These are phyloP conservation scores for Dichotomopilus funicola DNA, from an alignment of 2,329 filamentous ascomycete species.

Conservation along the genomic window DNA sequence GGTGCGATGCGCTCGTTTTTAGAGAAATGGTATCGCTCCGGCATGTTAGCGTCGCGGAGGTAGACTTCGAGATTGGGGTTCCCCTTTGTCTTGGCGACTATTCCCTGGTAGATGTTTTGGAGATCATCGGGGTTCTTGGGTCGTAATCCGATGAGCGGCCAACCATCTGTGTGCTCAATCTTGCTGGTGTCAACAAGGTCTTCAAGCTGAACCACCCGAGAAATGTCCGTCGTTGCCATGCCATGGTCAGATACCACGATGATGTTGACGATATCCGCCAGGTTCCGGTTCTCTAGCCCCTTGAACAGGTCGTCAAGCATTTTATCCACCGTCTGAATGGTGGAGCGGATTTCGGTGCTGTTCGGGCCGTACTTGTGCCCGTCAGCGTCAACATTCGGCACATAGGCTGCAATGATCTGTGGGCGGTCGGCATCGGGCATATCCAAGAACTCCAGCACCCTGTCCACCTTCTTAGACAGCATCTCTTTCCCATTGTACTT, in stretches of 20 bases:
- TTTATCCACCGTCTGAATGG: constrained; percentile 70
- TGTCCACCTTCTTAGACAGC: constrained; percentile 67
- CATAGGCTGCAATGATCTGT: constrained; percentile 89
- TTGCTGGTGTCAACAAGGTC: constrained; percentile 73
- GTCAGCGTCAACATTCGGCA: constrained; percentile 82
- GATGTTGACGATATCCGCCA: constrained; percentile 86
- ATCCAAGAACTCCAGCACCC: constrained; percentile 79
- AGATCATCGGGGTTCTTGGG: constrained; percentile 66
- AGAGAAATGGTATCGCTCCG: constrained; percentile 83
- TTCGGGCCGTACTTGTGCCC: constrained; percentile 90
- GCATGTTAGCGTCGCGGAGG: constrained; percentile 81
- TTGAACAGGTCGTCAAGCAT: constrained; percentile 74
- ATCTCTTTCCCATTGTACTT: constrained; percentile 73
- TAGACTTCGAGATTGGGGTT: constrained; percentile 79
- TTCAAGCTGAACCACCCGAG: constrained; percentile 80
- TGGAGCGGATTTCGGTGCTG: constrained; percentile 78
- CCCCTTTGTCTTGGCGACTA: constrained; percentile 49
- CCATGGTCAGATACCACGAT: constrained; percentile 97
- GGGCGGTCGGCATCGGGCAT: constrained; percentile 73
- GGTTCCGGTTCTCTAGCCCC: constrained; percentile 72
- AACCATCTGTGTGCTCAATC: constrained; percentile 83
- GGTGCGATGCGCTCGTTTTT: constrained; percentile 87
- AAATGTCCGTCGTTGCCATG: constrained; percentile 86
- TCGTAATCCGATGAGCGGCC: constrained; percentile 85
- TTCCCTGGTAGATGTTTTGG: constrained; percentile 57